phyloP scores from a whole-genome alignment of 176 grass and related monocot species.

The Avena insularis region DNA sequence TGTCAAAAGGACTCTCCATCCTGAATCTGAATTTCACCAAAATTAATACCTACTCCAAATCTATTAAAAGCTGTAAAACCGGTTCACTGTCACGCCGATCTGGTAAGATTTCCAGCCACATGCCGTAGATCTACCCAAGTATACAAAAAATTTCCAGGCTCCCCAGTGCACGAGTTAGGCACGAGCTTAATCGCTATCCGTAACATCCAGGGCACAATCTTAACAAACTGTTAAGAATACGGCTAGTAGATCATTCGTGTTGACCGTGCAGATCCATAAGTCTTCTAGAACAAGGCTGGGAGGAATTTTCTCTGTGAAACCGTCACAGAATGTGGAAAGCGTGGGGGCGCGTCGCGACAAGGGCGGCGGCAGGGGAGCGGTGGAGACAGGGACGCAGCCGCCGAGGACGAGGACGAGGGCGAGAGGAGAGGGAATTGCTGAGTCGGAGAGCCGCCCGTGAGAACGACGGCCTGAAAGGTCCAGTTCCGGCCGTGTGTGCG shows the following conservation, averaged over 20 bases:
- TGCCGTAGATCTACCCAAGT: background rate
- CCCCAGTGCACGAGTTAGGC: background rate
- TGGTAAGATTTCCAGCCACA: background rate
- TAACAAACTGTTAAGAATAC: background rate
- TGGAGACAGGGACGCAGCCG: constrained; percentile 32
- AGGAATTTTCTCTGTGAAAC: background rate
- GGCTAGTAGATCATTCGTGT: background rate
- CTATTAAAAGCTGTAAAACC: background rate
- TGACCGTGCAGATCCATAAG: constrained; percentile 1
- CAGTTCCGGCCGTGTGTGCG: constrained; percentile 27
- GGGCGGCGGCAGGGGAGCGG: background rate
- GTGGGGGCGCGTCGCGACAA: constrained; percentile 19
- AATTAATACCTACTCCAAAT: background rate
- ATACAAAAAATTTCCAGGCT: background rate
- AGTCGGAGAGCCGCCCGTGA: constrained; percentile 5
- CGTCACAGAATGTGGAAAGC: constrained; percentile 30
- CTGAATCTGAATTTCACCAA: background rate
- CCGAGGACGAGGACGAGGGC: background rate
- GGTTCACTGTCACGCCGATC: background rate
- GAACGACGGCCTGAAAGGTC: constrained; percentile 40
- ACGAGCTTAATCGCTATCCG: background rate
- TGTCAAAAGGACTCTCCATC: background rate
- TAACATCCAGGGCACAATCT: constrained; percentile 3
- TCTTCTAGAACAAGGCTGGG: constrained; percentile 41
- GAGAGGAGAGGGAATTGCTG: background rate